Conservation (phyloP, 1,284 basidiomycete species). For the Cryptococcus sp. region DNA sequence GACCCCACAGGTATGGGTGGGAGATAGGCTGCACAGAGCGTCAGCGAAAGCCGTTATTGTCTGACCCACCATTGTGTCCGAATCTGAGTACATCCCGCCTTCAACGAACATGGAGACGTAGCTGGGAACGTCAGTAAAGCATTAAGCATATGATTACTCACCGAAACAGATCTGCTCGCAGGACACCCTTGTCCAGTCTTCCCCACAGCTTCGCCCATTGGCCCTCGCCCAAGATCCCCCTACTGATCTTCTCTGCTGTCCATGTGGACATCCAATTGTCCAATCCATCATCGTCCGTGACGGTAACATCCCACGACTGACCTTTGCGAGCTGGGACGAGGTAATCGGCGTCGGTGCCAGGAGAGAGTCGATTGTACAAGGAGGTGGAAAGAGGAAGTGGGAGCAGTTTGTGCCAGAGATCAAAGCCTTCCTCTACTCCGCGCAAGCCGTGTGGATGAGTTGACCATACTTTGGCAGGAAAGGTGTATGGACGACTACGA, state of each 20-base stretch:
- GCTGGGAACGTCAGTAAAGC: constrained; percentile 15
- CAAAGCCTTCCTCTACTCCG: constrained; percentile 23
- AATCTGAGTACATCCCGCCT: constrained; percentile 44
- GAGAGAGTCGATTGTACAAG: constrained; percentile 4
- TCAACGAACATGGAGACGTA: constrained; percentile 38
- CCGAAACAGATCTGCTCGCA: constrained; percentile 39
- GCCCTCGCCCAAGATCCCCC: constrained; percentile 15
- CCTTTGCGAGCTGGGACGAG: constrained; percentile 17
- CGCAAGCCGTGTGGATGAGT: constrained; percentile 13
- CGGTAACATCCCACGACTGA: constrained; percentile 25
- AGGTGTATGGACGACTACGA: neutral
- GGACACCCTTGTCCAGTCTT: constrained; percentile 25
- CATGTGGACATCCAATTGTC: constrained; percentile 28
- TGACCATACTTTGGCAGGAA: constrained; percentile 20
- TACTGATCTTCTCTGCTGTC: constrained; percentile 25
- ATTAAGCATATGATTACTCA: constrained; percentile 10
- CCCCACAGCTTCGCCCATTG: constrained; percentile 30
- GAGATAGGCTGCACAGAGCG: constrained; percentile 28
- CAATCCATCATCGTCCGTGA: constrained; percentile 31
- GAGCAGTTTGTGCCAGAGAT: constrained; percentile 33
- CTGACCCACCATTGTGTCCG: constrained; percentile 37
- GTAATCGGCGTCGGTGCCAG: constrained; percentile 5
- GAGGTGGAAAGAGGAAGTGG: constrained; percentile 14
- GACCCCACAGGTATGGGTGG: constrained; percentile 42
- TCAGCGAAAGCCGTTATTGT: neutral